These are phyloP conservation scores for Rachicladosporium sp. DNA, from an alignment of 2,329 filamentous ascomycete species.

Conservation along the genomic window DNA sequence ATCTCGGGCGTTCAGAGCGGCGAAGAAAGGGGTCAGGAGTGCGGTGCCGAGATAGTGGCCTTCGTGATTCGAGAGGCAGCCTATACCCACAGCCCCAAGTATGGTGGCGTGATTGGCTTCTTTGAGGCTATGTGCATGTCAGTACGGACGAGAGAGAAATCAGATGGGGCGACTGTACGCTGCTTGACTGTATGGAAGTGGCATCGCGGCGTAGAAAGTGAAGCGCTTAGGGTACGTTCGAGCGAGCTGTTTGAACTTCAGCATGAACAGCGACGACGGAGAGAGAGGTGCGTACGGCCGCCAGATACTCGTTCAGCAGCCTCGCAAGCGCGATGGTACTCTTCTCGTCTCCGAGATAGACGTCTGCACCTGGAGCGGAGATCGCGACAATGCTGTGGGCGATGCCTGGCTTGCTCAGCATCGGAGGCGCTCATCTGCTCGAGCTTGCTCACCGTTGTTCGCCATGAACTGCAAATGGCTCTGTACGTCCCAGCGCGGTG, in stretches of 20 bases:
- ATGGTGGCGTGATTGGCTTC: constrained; percentile 20
- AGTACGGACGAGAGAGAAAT: no score
- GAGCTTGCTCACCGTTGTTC: no score
- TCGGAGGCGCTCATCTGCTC: no score
- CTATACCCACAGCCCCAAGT: constrained; percentile 35
- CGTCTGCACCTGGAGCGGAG: constrained; percentile 25
- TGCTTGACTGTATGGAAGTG: constrained; percentile 7
- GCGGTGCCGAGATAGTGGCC: constrained; percentile 38
- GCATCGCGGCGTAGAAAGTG: constrained; percentile 8
- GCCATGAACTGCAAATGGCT: constrained; percentile 23
- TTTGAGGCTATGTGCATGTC: constrained; percentile 8
- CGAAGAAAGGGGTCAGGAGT: constrained; percentile 31
- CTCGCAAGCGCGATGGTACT: constrained; percentile 23
- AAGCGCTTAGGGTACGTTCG: constrained; percentile 3
- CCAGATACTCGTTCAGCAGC: constrained; percentile 23
- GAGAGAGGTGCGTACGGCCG: constrained; percentile 1
- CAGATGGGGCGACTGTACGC: constrained; percentile 2
- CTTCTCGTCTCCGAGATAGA: constrained; percentile 15
- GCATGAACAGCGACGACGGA: background rate
- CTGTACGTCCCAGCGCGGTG: constrained; percentile 20
- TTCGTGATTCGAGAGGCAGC: constrained; percentile 38
- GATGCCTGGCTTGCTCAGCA: constrained; percentile 10
- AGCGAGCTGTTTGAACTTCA: constrained; percentile 1
- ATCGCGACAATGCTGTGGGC: constrained; percentile 21
- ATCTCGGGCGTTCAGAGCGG: constrained; percentile 27